A percentile compares a stretch with the other conserved stretches of the same genome.
phyloP scores from a whole-genome alignment of 495 filamentous ascomycete species.

The Penicillium antarcticum region DNA sequence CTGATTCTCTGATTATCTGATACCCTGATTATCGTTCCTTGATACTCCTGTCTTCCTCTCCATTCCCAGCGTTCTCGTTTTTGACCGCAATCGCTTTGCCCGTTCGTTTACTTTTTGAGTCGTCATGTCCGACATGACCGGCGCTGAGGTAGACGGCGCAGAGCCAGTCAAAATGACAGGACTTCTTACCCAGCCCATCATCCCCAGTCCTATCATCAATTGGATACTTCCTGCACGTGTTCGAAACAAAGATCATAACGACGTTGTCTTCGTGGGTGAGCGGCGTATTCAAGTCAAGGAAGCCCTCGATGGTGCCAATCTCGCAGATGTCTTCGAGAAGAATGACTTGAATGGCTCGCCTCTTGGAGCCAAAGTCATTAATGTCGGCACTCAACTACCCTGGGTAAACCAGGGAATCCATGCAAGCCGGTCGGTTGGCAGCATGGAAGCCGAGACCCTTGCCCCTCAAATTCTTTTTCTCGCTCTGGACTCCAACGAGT shows the following conservation, averaged over 20 bases:
- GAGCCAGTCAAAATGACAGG: conserved; percentile 38
- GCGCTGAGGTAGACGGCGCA: neutral
- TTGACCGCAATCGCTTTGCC: conserved; percentile 4
- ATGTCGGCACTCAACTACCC: conserved; percentile 28
- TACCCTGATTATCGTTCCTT: too few species aligned
- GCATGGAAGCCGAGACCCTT: conserved; percentile 25
- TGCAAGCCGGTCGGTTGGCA: neutral
- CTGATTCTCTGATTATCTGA: too few species aligned
- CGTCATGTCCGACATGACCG: neutral
- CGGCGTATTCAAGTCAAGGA: conserved; percentile 61
- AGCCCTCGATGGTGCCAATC: conserved; percentile 54
- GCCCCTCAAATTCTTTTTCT: conserved; percentile 78
- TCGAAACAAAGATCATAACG: conserved; percentile 64
- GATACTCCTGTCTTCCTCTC: too few species aligned
- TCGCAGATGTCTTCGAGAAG: conserved; percentile 69
- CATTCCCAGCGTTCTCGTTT: too few species aligned
- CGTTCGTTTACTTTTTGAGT: conserved; percentile 16
- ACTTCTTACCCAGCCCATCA: conserved; percentile 70
- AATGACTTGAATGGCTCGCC: conserved; percentile 67
- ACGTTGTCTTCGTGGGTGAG: conserved; percentile 88
- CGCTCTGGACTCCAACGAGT: conserved; percentile 62
- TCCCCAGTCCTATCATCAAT: conserved; percentile 71
- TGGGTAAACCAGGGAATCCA: conserved; percentile 29
- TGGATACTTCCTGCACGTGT: conserved; percentile 79
- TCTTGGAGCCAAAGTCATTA: conserved; percentile 43